Evolutionary conservation across 2,329 filamentous ascomycete species (phyloP).

Genomic region (Talaromyces verruculosus): DNA sequence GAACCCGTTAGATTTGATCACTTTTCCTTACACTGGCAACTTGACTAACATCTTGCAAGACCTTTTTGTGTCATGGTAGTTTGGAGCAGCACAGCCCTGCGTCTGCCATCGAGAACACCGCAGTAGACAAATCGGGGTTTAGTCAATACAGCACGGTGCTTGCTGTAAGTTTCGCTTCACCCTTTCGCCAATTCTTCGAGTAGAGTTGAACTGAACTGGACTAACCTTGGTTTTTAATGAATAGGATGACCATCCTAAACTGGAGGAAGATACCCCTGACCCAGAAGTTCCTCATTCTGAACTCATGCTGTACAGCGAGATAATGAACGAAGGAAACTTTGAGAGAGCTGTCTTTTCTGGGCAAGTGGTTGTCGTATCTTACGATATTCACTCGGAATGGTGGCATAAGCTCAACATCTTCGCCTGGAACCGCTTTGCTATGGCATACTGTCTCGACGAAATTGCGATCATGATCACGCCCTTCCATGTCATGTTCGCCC

Average conservation of each 20-base stretch:
- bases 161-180: background rate
- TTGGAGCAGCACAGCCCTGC: background rate
- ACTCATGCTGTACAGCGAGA: background rate
- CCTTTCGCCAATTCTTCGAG: background rate
- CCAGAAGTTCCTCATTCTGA: background rate
- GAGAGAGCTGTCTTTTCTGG: background rate
- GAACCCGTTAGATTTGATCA: background rate
- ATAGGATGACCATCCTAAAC: background rate
- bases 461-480: slow-evolving; percentile 9
- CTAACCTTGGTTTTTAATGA: background rate
- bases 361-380: background rate
- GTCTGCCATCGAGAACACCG: background rate
- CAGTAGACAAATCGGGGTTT: background rate
- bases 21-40: background rate
- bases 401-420: background rate
- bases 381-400: background rate
- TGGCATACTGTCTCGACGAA: background rate
- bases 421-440: background rate
- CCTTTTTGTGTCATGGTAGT: background rate
- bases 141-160: background rate
- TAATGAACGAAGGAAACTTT: background rate
- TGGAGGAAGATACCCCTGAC: background rate
- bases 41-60: background rate
- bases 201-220: background rate
- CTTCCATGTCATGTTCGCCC: background rate